These are phyloP conservation scores for Asterella californica DNA, from an alignment of 225 moss, liverwort and hornwort genomes.

Conservation along the genomic window DNA sequence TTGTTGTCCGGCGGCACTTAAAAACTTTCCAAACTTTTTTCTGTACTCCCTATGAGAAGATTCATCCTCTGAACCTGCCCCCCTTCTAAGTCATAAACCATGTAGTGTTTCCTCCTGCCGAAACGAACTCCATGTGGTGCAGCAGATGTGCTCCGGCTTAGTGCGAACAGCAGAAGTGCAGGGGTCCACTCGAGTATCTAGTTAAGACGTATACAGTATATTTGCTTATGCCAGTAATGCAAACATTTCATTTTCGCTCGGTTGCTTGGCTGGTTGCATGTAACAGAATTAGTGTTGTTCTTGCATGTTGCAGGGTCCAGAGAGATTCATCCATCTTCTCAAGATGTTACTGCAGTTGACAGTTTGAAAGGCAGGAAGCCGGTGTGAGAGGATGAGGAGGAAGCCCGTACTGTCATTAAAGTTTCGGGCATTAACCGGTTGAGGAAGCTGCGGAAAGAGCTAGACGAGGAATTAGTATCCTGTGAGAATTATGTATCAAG, in stretches of 20 bases:
- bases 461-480: constrained; percentile 55
- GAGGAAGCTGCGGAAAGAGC: constrained; percentile 66
- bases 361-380: constrained; percentile 20
- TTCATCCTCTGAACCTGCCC: constrained; percentile 80
- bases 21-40: constrained; percentile 84
- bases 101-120: constrained; percentile 76
- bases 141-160: no score
- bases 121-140: no score
- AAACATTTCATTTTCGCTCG: background rate
- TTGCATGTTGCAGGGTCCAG: background rate
- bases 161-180: no score
- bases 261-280: background rate
- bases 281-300: background rate
- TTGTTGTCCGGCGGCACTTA: constrained; percentile 80
- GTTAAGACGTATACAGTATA: constrained; percentile 12
- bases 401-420: constrained; percentile 54
- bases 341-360: constrained; percentile 1
- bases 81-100: constrained; percentile 72
- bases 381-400: constrained; percentile 87
- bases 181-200: constrained; percentile 26
- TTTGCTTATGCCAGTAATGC: background rate
- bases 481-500: constrained; percentile 68
- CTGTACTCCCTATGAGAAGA: constrained; percentile 69
- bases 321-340: background rate
- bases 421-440: constrained; percentile 60